These are phyloP conservation scores for Spirogloea muscicola DNA, from an alignment of 139 green algal genomes.

Conservation along the genomic window DNA sequence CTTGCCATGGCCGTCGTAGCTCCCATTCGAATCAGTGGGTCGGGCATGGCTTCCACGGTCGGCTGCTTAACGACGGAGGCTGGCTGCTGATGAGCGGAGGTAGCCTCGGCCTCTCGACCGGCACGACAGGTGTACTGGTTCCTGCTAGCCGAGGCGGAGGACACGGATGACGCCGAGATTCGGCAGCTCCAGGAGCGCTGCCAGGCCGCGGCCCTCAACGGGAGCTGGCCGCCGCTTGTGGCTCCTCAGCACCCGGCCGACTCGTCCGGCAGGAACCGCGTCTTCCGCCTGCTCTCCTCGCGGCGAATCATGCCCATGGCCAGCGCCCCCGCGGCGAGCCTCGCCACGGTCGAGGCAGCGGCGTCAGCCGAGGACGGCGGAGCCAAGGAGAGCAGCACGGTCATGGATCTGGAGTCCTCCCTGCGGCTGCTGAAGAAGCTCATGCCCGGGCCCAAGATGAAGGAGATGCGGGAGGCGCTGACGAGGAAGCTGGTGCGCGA, in stretches of 20 bases:
- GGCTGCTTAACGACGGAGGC: too few relatives aligned
- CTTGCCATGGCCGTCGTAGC: too few relatives aligned
- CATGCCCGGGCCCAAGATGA: constrained; percentile 9
- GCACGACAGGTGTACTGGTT: constrained; percentile 76
- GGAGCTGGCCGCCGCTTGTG: constrained; percentile 9
- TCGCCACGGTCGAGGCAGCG: too few relatives aligned
- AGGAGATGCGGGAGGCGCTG: constrained; percentile 3
- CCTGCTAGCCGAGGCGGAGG: constrained; percentile 80
- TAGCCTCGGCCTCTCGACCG: too few relatives aligned
- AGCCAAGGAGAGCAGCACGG: neutral
- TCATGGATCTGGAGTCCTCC: neutral
- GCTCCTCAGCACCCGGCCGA: constrained; percentile 5
- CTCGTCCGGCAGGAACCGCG: neutral
- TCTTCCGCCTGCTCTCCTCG: constrained; percentile 22
- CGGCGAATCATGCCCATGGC: too few relatives aligned
- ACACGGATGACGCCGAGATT: constrained; percentile 49
- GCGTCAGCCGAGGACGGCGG: neutral
- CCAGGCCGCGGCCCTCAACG: constrained; percentile 16
- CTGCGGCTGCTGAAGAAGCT: constrained; percentile 17
- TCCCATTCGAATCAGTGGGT: too few relatives aligned
- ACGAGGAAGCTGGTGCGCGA: neutral
- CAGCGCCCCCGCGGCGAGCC: neutral
- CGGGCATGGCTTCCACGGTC: too few relatives aligned
- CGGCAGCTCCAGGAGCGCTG: constrained; percentile 8
- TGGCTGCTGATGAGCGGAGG: too few relatives aligned